Base-by-base conservation (phyloP, 306 rosid species). In the Ormosia semicastrata region DNA sequence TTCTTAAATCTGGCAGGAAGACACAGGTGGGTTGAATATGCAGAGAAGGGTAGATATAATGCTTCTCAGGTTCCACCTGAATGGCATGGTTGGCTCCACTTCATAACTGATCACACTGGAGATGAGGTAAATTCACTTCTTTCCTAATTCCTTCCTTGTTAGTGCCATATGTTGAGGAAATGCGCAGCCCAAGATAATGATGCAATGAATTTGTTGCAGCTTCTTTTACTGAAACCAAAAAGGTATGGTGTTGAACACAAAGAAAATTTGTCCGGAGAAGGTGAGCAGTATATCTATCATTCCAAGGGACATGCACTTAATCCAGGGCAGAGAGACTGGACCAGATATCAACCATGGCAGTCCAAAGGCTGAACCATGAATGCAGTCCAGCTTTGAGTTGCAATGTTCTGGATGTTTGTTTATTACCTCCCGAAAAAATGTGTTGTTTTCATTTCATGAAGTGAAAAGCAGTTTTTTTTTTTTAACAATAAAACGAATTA, bases 21-120 rank as follows among this genome's bases (percentile, higher is more conserved):
- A 67, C 99, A 95, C 90, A 93, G 99, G 90, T 95, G 99, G 99
- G 96, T 95, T 75, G 99, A 95, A 87, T 95, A 95, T 86, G 99
- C 96, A 37, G 97, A 93, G 84, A 95, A 95, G 84, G 32, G 81
- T 73, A 94, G 99, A 77, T 95, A 93, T 82, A 95, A 95, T 44
- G 98, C 99, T 77, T 95, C 99, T 83, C 99, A 95, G 88, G 99
- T 95, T 70, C 99, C 99, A 41, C 36, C 99, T 65, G 99, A 95
- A 84, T 95, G 99, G 99, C 99, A 95, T 58, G 99, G 99, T 83
- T 95, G 99, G 99, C 91, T 95, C 67, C 99, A 95, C 83, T 86
- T 75, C 89, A 79, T 93, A 56, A 95, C 98, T 7, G 99, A 95
- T 85, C 93, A 89, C 87, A 95, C 99, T 3, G 99, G 99, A 65